Evolutionary conservation across 768 basidiomycete genomes (phyloP), one percentile per base, ranked within the genome.

Genomic region (Dendrothele bispora): DNA sequence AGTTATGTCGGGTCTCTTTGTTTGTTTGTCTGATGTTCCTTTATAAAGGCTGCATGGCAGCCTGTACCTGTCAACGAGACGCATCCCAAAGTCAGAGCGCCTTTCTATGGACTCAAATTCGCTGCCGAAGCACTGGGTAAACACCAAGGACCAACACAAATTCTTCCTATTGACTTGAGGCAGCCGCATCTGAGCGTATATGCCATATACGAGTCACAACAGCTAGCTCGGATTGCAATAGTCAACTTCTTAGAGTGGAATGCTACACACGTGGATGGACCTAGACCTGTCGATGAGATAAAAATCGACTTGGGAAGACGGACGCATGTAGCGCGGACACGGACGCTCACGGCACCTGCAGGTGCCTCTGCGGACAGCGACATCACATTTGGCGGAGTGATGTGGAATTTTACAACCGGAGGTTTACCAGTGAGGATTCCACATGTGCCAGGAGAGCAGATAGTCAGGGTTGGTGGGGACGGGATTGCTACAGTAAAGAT

Each of bases 401-500:
- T 44, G 43, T 44, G 43, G 43, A 44, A 44, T 44, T 44, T 14
- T 35, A 44, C 43, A 15, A 44, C 43, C 2, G 30, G 25, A 15
- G 43, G 43, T 15, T 24, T 44, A n/a, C 43, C 43, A 10, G 21
- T 34, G 43, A 20, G 20, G 18, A 34, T 44, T 7, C 10, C 32
- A 30, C 10, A 14, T 14, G 43, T 44, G 6, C 43, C 43, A 15
- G 43, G 43, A 15, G 36, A 17, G 32, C 30, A 24, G 12, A 2
- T 7, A 10, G 43, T 44, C 22, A 44, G 43, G 15, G 32, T 27
- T 7, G 0, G 14, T 2, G n/a, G 17, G 43, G 43, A 44, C 20
- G 43, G 43, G 14, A 34, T 34, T 20, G 28, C 36, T 5, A 21
- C 25, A 15, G 30, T 44, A 4, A 15, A 35, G 20, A 22, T 44